Conservation (phyloP, 1,284 basidiomycete genomes). For the Melampsora abietis-canadensis region DNA sequence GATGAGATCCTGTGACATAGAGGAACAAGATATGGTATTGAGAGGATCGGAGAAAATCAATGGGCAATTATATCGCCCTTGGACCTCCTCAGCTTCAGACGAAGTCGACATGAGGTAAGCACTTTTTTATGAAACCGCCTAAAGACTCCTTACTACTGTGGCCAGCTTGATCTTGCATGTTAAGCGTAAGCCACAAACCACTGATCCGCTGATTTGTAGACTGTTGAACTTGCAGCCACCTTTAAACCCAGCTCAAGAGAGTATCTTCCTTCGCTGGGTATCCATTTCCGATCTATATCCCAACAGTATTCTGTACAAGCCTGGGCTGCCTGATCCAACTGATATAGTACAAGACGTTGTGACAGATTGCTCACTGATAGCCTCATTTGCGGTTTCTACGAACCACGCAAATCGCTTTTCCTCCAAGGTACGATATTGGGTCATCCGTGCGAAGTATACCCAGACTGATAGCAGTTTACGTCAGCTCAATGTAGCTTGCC, state of each 20-base stretch:
- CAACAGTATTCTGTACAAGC: conserved; percentile 2
- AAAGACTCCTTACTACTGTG: not conserved
- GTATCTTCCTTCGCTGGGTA: conserved; percentile 13
- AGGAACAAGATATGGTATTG: conserved; percentile 33
- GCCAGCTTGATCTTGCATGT: not conserved
- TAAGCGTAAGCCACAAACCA: not conserved
- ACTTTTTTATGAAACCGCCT: too few species aligned
- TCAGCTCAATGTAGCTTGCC: conserved; percentile 28
- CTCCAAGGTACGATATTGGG: conserved; percentile 14
- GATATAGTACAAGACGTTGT: conserved; percentile 40
- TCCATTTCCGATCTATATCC: conserved; percentile 21
- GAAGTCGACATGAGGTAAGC: too few species aligned
- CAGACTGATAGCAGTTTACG: not conserved
- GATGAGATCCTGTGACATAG: not conserved
- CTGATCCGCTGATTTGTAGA: not conserved
- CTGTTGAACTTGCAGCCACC: conserved; percentile 13
- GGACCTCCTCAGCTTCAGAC: not conserved
- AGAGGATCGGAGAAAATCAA: conserved; percentile 29
- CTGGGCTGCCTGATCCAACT: conserved; percentile 15
- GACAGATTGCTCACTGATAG: conserved; percentile 41
- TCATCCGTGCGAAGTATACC: not conserved
- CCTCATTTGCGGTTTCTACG: conserved; percentile 28
- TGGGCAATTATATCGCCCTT: conserved; percentile 6
- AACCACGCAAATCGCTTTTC: conserved; percentile 27
- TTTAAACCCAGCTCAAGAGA: conserved; percentile 19